phyloP scores from a whole-genome alignment of 2,329 filamentous ascomycete genomes.

The Claviceps capensis region DNA sequence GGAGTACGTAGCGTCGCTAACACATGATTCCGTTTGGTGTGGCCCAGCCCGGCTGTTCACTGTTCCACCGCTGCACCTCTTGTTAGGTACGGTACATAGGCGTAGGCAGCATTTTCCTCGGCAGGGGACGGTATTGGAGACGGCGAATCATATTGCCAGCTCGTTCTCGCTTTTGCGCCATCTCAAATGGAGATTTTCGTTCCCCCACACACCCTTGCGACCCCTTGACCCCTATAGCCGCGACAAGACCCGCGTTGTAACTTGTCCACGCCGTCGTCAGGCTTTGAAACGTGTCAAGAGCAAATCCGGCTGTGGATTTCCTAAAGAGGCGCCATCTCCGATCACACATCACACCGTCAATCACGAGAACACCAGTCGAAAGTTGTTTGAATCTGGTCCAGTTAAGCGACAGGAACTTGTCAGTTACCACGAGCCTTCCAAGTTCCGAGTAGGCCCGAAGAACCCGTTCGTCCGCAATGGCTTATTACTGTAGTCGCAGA shows the following conservation, averaged over 20 bases:
- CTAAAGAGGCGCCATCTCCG: constrained; percentile 11
- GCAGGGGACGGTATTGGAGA: neutral
- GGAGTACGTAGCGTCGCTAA: neutral
- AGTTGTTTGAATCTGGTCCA: neutral
- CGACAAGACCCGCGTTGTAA: too few species aligned
- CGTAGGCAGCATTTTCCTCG: neutral
- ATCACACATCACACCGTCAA: neutral
- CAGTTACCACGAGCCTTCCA: neutral
- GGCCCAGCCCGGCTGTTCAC: neutral
- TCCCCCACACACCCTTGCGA: neutral
- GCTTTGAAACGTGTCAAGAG: neutral
- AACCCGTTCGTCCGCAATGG: neutral
- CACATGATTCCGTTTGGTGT: neutral
- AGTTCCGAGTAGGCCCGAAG: neutral
- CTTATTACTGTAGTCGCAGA: neutral
- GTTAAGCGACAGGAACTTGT: neutral
- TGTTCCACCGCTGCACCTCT: neutral
- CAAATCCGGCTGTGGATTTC: constrained; percentile 7
- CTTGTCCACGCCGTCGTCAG: neutral
- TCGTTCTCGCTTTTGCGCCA: neutral
- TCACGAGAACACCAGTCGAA: neutral
- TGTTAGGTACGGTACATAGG: neutral
- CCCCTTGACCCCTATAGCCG: neutral
- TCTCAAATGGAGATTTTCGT: neutral
- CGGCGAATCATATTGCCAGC: neutral